Percentiles rank a stretch among this genome's conserved stretches.
phyloP scores from a whole-genome alignment of 306 rosid species.

The Psophocarpus tetragonolobus region DNA sequence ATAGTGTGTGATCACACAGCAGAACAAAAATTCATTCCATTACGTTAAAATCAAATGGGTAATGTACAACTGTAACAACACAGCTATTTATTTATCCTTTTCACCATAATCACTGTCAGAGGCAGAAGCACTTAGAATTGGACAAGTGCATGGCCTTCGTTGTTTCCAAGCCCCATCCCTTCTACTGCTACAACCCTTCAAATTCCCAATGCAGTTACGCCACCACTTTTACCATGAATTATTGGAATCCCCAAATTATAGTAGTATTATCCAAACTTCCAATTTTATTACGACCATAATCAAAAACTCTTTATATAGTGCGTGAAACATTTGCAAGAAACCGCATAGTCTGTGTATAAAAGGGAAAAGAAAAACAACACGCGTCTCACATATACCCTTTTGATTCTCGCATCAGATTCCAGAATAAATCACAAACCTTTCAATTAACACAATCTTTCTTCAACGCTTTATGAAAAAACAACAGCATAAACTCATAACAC shows the following conservation, averaged over 20 bases:
- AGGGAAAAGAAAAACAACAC: neutral
- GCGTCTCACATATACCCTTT: neutral
- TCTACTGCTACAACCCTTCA: no score
- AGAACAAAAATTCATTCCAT: neutral
- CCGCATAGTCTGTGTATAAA: neutral
- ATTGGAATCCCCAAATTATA: neutral
- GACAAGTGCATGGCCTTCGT: neutral
- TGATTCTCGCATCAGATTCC: slow-evolving; percentile 10
- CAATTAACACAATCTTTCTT: neutral
- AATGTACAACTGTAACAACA: neutral
- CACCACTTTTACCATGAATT: neutral
- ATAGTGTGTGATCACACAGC: neutral
- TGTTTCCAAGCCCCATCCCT: no score
- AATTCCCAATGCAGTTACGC: slow-evolving; percentile 3
- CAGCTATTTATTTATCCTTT: neutral
- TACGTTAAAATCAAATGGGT: neutral
- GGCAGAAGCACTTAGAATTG: neutral
- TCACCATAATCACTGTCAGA: neutral
- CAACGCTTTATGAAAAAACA: no score
- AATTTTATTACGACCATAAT: neutral
- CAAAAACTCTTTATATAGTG: neutral
- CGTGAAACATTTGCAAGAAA: neutral
- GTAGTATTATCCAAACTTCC: no score
- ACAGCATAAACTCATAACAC: no score
- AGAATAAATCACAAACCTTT: neutral